These are phyloP conservation scores for Phialophora tarda DNA, from an alignment of 2,329 filamentous ascomycete genomes.

Conservation along the genomic window DNA sequence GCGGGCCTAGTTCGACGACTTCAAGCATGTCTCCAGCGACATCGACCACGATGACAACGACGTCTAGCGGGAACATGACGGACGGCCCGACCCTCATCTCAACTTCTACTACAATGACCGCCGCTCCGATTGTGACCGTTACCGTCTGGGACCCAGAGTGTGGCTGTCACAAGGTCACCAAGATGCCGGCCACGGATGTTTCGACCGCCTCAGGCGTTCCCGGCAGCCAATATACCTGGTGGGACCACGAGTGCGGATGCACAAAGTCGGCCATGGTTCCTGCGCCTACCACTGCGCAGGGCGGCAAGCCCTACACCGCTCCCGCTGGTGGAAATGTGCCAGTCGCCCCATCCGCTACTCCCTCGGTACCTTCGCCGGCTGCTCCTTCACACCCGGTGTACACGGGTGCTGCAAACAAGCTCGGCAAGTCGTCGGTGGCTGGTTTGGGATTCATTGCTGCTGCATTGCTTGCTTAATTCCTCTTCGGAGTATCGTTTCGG, in stretches of 20 bases:
- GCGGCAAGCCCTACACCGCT: constrained; percentile 29
- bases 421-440: constrained; percentile 25
- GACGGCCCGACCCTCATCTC: constrained; percentile 26
- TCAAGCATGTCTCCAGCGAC: constrained; percentile 7
- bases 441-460: constrained; percentile 26
- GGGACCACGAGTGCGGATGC: constrained; percentile 30
- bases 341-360: constrained; percentile 5
- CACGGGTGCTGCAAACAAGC: constrained; percentile 29
- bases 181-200: constrained; percentile 20
- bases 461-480: constrained; percentile 24
- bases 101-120: background rate
- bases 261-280: constrained; percentile 34
- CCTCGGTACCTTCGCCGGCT: constrained; percentile 16
- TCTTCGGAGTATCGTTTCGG: background rate
- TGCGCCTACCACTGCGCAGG: constrained; percentile 19
- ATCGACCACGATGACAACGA: constrained; percentile 1
- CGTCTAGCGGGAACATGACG: constrained; percentile 9
- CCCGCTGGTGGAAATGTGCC: constrained; percentile 30
- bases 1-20: constrained; percentile 5
- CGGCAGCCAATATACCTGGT: constrained; percentile 35
- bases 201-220: constrained; percentile 23
- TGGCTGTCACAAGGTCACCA: constrained; percentile 33
- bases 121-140: constrained; percentile 29
- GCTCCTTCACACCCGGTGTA: constrained; percentile 20
- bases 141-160: constrained; percentile 35